These are phyloP conservation scores for Penicillium thymicola DNA, from an alignment of 2,329 filamentous ascomycete genomes.

Conservation along the genomic window DNA sequence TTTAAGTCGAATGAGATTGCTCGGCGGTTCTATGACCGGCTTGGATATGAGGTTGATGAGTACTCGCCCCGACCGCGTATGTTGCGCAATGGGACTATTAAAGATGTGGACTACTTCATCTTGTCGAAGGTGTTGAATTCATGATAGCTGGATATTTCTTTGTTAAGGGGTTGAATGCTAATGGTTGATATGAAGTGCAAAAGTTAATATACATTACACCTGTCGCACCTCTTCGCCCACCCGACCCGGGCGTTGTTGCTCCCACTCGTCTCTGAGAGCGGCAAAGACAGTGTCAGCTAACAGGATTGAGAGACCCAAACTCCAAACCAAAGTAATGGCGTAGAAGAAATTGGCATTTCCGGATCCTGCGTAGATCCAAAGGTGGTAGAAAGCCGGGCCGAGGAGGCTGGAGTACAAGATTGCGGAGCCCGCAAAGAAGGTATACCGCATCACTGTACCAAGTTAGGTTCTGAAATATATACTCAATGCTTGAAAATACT, in stretches of 20 bases:
- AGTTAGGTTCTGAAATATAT: conserved; percentile 25
- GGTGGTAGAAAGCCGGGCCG: conserved; percentile 90
- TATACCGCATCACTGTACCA: conserved; percentile 76
- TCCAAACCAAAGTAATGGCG: conserved; percentile 98
- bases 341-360: conserved; percentile 99
- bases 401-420: conserved; percentile 85
- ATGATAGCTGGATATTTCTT: not conserved
- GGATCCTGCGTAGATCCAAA: conserved; percentile 97
- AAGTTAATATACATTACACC: conserved; percentile 54
- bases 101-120: conserved; percentile 52
- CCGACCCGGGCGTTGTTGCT: conserved; percentile 85
- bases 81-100: conserved; percentile 49
- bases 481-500: conserved; percentile 32
- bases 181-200: not conserved
- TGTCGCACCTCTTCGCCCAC: conserved; percentile 82
- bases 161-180: not conserved
- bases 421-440: conserved; percentile 78
- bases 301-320: conserved; percentile 78
- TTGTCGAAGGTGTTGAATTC: conserved; percentile 47
- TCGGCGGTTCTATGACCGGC: conserved; percentile 47
- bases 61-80: conserved; percentile 50
- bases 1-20: conserved; percentile 53
- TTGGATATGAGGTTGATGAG: conserved; percentile 53
- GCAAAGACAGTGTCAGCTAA: conserved; percentile 87
- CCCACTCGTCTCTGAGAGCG: conserved; percentile 87